Conservation (phyloP, 2,329 filamentous ascomycete genomes). For the Ophiostoma novo-ulmi region DNA sequence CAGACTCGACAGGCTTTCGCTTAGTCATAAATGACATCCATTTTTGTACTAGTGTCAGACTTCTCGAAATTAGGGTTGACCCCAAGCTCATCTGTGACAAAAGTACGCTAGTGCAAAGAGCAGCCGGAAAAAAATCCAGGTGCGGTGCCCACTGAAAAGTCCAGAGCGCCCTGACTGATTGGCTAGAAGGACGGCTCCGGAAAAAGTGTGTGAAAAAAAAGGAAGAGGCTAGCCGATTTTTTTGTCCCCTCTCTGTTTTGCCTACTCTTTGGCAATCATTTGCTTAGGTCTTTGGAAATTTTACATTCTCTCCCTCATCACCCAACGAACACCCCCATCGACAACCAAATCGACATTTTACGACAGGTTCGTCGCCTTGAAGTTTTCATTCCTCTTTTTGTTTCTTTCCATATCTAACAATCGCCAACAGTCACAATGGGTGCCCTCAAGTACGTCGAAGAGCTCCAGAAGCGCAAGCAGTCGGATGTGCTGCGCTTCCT, state of each 20-base stretch:
- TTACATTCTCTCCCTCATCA: constrained; percentile 11
- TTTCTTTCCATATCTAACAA: constrained; percentile 14
- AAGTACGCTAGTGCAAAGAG: neutral
- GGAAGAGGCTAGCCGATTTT: constrained; percentile 11
- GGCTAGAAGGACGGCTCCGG: constrained; percentile 13
- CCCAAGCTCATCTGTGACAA: neutral
- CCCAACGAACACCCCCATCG: constrained; percentile 19
- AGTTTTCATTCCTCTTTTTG: neutral
- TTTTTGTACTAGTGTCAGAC: neutral
- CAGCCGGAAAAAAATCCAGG: neutral
- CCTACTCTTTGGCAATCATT: constrained; percentile 9
- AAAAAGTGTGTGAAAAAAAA: constrained; percentile 22
- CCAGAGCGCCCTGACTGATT: neutral
- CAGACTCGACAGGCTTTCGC: neutral
- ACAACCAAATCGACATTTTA: constrained; percentile 21
- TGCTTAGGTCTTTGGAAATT: neutral
- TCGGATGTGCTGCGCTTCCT: constrained; percentile 99
- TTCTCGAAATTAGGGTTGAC: constrained; percentile 11
- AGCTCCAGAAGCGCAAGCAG: constrained; percentile 99
- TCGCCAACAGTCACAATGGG: constrained; percentile 69
- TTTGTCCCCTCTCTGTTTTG: constrained; percentile 14
- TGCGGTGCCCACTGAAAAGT: neutral
- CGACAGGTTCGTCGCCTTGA: constrained; percentile 19
- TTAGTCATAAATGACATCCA: neutral
- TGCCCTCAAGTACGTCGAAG: constrained; percentile 99